Evolutionary conservation across 108 stramenopile species (phyloP).

Genomic region (Phaeodactylum tricornutum): DNA sequence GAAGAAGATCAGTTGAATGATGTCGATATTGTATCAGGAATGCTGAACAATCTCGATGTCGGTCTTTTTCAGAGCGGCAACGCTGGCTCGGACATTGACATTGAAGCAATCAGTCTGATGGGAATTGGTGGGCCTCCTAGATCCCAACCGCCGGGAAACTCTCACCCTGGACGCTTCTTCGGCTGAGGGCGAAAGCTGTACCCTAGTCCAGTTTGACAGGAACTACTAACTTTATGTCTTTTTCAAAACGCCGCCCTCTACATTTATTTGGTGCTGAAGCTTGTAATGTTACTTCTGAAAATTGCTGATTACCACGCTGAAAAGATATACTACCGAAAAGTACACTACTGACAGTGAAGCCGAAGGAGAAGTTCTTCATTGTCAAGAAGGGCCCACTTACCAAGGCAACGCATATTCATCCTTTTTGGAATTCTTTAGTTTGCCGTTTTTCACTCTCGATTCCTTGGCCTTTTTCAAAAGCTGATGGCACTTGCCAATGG

Average conservation of each 20-base stretch:
- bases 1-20: constrained; percentile 31
- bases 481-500: neutral
- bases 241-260: too few relatives aligned
- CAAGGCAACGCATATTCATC: constrained; percentile 9
- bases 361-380: too few relatives aligned
- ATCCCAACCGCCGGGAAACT: too few relatives aligned
- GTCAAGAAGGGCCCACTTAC: constrained; percentile 28
- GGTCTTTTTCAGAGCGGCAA: constrained; percentile 42
- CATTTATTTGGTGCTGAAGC: too few relatives aligned
- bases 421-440: constrained; percentile 2
- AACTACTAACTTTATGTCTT: too few relatives aligned
- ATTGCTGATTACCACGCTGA: too few relatives aligned
- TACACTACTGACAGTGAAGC: too few relatives aligned
- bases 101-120: constrained; percentile 82
- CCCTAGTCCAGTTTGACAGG: too few relatives aligned
- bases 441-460: neutral
- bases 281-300: too few relatives aligned
- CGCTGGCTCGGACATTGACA: constrained; percentile 46
- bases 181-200: too few relatives aligned
- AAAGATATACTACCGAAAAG: too few relatives aligned
- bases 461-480: constrained; percentile 6
- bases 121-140: constrained; percentile 25
- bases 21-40: constrained; percentile 65
- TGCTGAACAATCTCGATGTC: constrained; percentile 58
- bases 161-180: too few relatives aligned